Conservation (phyloP, 306 rosid species). For the Herpetospermum pedunculosum region DNA sequence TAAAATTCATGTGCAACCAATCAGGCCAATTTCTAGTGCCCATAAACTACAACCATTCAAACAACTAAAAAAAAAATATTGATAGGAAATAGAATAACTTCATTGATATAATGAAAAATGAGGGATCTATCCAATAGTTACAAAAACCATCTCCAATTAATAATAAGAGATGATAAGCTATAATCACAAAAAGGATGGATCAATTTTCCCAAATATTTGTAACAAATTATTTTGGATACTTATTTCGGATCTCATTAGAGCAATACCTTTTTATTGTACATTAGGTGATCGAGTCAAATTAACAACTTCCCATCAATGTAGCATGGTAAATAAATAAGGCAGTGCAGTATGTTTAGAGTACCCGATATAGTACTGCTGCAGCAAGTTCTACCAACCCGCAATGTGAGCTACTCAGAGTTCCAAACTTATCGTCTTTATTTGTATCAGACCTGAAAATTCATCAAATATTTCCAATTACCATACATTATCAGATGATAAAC, state of each 20-base stretch:
- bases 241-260: neutral
- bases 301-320: neutral
- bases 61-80: no score
- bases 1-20: neutral
- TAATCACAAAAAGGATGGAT: no score
- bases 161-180: no score
- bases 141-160: no score
- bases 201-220: neutral
- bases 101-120: no score
- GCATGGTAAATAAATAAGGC: neutral
- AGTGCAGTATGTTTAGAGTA: slow-evolving; percentile 17
- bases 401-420: slow-evolving; percentile 62
- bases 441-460: slow-evolving; percentile 52
- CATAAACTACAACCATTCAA: slow-evolving; percentile 2
- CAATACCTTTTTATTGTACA: neutral
- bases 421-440: slow-evolving; percentile 67
- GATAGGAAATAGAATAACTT: no score
- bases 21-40: neutral
- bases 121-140: no score
- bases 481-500: neutral
- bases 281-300: neutral
- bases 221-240: neutral
- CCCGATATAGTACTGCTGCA: slow-evolving; percentile 66
- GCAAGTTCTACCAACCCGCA: slow-evolving; percentile 76
- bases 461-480: slow-evolving; percentile 10